Percentiles rank a stretch among this genome's conserved stretches.
Evolutionary conservation across 2,329 filamentous ascomycete genomes (phyloP).

Genomic region (Fusarium transvaalense): DNA sequence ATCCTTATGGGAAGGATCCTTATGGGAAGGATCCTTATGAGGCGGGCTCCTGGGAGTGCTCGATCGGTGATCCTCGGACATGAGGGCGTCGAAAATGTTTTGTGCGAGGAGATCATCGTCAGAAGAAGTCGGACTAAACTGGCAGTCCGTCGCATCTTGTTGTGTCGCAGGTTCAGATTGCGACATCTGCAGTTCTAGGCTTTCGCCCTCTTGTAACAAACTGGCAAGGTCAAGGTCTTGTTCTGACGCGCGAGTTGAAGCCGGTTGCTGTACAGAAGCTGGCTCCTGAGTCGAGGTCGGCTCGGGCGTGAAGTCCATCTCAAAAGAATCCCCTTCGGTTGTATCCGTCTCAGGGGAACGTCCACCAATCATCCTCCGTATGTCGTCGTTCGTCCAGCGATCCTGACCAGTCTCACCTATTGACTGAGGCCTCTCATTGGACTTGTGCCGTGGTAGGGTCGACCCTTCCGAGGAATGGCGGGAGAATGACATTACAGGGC

Average conservation of each 20-base stretch:
- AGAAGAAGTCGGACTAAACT: background rate
- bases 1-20: background rate
- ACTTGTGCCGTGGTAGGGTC: background rate
- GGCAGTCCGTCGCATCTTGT: no score
- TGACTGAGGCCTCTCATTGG: background rate
- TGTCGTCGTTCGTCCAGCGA: background rate
- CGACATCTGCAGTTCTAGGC: conserved; percentile 7
- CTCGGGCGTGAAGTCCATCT: background rate
- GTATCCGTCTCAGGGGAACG: background rate
- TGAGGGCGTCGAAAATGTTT: background rate
- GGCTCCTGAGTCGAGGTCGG: background rate
- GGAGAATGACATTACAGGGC: background rate
- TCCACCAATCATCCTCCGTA: background rate
- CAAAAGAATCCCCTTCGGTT: background rate
- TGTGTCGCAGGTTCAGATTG: background rate
- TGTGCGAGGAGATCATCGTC: background rate
- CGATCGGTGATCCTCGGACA: background rate
- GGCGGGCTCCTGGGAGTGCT: background rate
- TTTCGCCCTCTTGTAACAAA: background rate
- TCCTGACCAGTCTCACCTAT: background rate
- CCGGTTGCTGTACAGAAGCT: background rate
- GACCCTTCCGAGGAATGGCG: background rate
- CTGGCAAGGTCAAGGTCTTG: background rate
- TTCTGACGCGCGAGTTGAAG: background rate
- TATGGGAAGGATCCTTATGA: background rate